Evolutionary conservation across 2,329 filamentous ascomycete genomes (phyloP), one percentile per base, ranked within the genome.

Genomic region (Diaporthe sp.): DNA sequence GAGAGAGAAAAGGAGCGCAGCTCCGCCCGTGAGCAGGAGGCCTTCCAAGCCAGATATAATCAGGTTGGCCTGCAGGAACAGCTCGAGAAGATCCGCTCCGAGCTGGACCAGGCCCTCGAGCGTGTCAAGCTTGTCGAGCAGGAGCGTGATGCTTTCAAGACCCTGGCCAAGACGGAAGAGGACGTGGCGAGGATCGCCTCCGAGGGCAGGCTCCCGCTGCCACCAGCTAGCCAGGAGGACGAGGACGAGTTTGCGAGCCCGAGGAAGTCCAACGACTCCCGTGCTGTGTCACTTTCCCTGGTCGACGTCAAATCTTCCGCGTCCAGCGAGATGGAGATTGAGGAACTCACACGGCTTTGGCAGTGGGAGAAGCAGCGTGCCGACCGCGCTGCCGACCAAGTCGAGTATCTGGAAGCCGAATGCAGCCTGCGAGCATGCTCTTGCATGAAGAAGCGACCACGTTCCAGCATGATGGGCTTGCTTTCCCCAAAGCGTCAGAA

Each of bases 371-470:
- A 89, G 84, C 89, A 90, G 80, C 88, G 92, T 73, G 92, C 93
- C 13, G 89, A 93, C 77, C 89, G 93, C 10, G 93, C 94, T 0
- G 88, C 93, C 77, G 94, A 95, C 76, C 90, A 94, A 80, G 88
- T 95, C 65, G 93, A 95, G 44, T 96, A 95, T 82, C 87, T 96
- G 81, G 91, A 94, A 80, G 89, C 93, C 73, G 94, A 96, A 82
- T 95, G 93, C 82, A 88, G 91, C 68, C 89, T 95, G 78, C 88
- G 89, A 62, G 91, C 89, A 83, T 95, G 93, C 84, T 86, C 89
- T 1, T 93, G 92, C 81, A 89, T 86, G 76, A 89, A 86, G 78
- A 80, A 82, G 53, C 82, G 82, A 22, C 80, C 81, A 15, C 79
- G 82, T 15, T 78, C 81, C 58, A 84, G 82, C 79, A 76, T 80